Percentiles rank a stretch among this genome's conserved stretches.
phyloP scores from a whole-genome alignment of 257 asterid genomes.

The Marsdenia floribunda region DNA sequence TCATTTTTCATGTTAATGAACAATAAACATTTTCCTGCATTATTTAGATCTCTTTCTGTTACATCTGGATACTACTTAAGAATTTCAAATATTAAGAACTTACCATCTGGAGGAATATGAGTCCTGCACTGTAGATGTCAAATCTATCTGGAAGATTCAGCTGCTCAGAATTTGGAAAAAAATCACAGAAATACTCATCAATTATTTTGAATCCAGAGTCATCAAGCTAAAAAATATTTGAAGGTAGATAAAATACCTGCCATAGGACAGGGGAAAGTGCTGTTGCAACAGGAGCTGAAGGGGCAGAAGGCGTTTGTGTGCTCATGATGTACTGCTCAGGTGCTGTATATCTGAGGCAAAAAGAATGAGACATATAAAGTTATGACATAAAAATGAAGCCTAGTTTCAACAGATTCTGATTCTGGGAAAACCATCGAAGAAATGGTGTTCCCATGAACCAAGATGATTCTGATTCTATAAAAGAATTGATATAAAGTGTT shows the following conservation, averaged over 20 bases:
- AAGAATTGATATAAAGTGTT: neutral
- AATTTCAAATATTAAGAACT: constrained; percentile 13
- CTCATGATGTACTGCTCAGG: constrained; percentile 99
- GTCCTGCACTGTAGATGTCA: constrained; percentile 84
- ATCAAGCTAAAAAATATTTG: neutral
- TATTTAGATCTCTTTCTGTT: neutral
- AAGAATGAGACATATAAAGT: neutral
- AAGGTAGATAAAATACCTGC: constrained; percentile 53
- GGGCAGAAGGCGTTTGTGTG: constrained; percentile 98
- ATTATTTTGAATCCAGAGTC: neutral
- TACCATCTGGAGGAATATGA: constrained; percentile 92
- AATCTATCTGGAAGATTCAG: constrained; percentile 89
- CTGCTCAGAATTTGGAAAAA: constrained; percentile 34
- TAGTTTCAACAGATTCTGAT: neutral
- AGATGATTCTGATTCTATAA: neutral
- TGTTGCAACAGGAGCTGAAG: constrained; percentile 90
- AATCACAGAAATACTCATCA: constrained; percentile 13
- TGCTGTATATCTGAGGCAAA: constrained; percentile 69
- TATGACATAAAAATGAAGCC: neutral
- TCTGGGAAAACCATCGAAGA: neutral
- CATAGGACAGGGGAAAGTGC: constrained; percentile 96
- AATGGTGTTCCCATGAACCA: neutral
- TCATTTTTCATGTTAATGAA: neutral
- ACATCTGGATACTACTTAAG: neutral
- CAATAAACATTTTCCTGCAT: neutral